A percentile compares a stretch with the other conserved stretches of the same genome.
These are phyloP conservation scores for Ajuga reptans DNA, from an alignment of 305 asterid species.

Conservation along the genomic window DNA sequence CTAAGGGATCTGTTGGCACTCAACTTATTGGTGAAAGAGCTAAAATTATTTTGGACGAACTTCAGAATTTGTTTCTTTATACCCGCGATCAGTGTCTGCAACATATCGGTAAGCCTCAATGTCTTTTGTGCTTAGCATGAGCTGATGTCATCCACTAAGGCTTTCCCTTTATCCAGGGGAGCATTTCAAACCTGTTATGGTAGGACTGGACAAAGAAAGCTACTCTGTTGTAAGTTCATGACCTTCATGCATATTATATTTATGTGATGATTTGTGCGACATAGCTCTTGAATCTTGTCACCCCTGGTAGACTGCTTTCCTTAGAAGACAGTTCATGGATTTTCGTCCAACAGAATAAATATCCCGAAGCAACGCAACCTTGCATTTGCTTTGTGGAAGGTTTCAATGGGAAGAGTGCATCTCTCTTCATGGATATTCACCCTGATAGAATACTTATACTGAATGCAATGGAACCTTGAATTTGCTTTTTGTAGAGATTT, in stretches of 20 bases:
- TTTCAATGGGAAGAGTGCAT: background rate
- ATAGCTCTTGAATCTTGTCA: slow-evolving; percentile 11
- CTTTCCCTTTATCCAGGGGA: slow-evolving; percentile 45
- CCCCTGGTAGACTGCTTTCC: background rate
- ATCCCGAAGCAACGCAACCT: slow-evolving; percentile 2
- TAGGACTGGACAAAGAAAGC: slow-evolving; percentile 57
- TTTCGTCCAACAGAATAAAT: background rate
- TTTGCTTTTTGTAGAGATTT: slow-evolving; percentile 19
- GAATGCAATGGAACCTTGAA: slow-evolving; percentile 2
- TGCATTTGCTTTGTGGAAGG: slow-evolving; percentile 14
- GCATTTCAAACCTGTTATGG: slow-evolving; percentile 69
- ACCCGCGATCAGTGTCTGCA: slow-evolving; percentile 71
- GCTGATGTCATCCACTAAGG: slow-evolving; percentile 19
- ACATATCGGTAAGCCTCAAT: slow-evolving; percentile 59
- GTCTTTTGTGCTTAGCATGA: slow-evolving; percentile 11
- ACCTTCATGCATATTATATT: slow-evolving; percentile 12
- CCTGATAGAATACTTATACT: background rate
- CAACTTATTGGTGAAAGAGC: slow-evolving; percentile 92
- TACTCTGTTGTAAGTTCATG: slow-evolving; percentile 49
- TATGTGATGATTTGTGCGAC: background rate
- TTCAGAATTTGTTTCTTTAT: slow-evolving; percentile 53
- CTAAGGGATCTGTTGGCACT: slow-evolving; percentile 85
- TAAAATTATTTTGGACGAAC: slow-evolving; percentile 78
- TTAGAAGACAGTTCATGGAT: background rate
- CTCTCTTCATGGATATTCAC: background rate